A percentile compares a stretch with the other conserved stretches of the same genome.
These are phyloP conservation scores for Claviceps citrina DNA, from an alignment of 2,329 filamentous ascomycete genomes.

Conservation along the genomic window DNA sequence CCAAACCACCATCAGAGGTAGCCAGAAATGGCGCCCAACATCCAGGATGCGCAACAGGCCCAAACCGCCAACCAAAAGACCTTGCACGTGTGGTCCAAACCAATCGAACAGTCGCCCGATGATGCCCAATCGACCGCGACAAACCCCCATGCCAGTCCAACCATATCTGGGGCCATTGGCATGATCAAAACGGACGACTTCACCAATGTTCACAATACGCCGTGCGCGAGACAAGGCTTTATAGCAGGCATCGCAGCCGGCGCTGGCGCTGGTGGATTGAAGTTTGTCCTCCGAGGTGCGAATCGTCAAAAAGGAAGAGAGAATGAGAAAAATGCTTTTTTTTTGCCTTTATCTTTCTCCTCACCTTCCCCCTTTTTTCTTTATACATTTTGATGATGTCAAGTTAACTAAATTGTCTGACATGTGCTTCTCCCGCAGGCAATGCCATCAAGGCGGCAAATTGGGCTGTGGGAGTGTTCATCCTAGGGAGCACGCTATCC, in stretches of 20 bases:
- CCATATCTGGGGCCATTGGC: constrained; percentile 45
- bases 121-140: constrained; percentile 7
- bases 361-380: no score
- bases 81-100: constrained; percentile 23
- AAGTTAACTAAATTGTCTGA: background rate
- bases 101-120: constrained; percentile 14
- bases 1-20: constrained; percentile 11
- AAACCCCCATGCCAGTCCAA: constrained; percentile 17
- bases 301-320: background rate
- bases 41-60: constrained; percentile 13
- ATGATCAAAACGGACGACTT: constrained; percentile 56
- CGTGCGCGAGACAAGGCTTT: constrained; percentile 71
- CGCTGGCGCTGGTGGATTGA: constrained; percentile 57
- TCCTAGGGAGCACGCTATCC: constrained; percentile 50
- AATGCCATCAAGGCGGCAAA: constrained; percentile 45
- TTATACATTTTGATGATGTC: background rate
- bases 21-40: constrained; percentile 21
- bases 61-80: constrained; percentile 16
- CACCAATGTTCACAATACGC: constrained; percentile 56
- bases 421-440: constrained; percentile 10
- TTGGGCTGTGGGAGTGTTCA: constrained; percentile 71
- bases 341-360: background rate
- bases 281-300: constrained; percentile 60
- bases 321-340: background rate
- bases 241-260: constrained; percentile 71